Conservation (phyloP, 2,329 filamentous ascomycete genomes). For the Cadophora sp. region DNA sequence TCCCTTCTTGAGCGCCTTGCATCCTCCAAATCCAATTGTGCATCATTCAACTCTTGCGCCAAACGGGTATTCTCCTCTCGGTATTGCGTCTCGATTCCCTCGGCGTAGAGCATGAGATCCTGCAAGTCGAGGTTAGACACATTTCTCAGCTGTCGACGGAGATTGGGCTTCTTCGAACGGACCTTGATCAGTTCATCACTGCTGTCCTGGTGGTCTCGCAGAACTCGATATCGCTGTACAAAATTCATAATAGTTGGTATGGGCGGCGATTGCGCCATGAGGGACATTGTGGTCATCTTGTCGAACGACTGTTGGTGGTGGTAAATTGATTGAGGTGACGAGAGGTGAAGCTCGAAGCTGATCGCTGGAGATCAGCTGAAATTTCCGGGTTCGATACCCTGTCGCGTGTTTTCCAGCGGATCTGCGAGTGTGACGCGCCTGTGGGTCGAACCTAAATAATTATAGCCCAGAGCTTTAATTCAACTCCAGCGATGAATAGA, state of each 20-base stretch:
- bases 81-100: constrained; percentile 52
- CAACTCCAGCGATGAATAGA: not conserved
- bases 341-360: not conserved
- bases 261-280: constrained; percentile 27
- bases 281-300: constrained; percentile 1
- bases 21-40: constrained; percentile 57
- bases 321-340: not conserved
- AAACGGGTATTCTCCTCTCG: constrained; percentile 54
- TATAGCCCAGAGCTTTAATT: constrained; percentile 3
- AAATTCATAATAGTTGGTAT: constrained; percentile 50
- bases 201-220: constrained; percentile 51
- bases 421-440: constrained; percentile 16
- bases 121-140: constrained; percentile 37
- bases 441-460: constrained; percentile 16
- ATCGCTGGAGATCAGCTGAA: not conserved
- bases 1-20: constrained; percentile 56
- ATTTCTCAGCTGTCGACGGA: not conserved
- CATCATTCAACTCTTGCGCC: constrained; percentile 50
- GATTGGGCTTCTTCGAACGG: constrained; percentile 29
- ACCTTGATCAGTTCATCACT: constrained; percentile 57
- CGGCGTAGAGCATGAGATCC: constrained; percentile 56
- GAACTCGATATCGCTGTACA: constrained; percentile 53
- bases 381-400: constrained; percentile 1
- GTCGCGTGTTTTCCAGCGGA: constrained; percentile 13
- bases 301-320: not conserved